phyloP scores from a whole-genome alignment of 768 basidiomycete species.

The Rubroboletus pulcherrimus region DNA sequence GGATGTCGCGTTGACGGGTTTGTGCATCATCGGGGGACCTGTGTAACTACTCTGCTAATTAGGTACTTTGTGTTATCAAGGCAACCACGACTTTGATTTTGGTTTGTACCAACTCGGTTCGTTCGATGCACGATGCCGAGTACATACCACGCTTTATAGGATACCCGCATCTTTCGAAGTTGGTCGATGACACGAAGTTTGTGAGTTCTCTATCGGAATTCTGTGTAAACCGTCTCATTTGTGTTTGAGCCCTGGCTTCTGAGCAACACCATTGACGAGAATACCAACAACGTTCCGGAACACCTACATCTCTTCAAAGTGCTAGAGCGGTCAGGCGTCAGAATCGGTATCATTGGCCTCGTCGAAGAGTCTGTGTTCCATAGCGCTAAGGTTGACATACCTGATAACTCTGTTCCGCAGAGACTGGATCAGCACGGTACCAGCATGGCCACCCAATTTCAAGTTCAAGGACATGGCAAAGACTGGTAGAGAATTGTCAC shows the following conservation, averaged over 20 bases:
- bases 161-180: conserved; percentile 59
- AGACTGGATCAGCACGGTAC: conserved; percentile 85
- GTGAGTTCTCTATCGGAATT: conserved; percentile 38
- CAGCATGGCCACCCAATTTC: conserved; percentile 83
- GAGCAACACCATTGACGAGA: conserved; percentile 77
- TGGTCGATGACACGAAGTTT: conserved; percentile 72
- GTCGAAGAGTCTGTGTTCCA: conserved; percentile 65
- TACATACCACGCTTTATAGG: conserved; percentile 33
- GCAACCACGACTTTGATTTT: conserved; percentile 93
- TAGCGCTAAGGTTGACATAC: not conserved
- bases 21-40: conserved; percentile 22
- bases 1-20: conserved; percentile 78
- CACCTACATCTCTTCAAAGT: conserved; percentile 58
- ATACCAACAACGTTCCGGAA: conserved; percentile 60
- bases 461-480: conserved; percentile 72
- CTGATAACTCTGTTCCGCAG: conserved; percentile 34
- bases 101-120: conserved; percentile 38
- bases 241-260: conserved; percentile 75
- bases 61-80: conserved; percentile 33
- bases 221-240: not conserved
- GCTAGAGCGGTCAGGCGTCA: conserved; percentile 65
- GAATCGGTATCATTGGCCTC: conserved; percentile 79
- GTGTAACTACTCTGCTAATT: conserved; percentile 3
- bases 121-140: not conserved
- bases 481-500: conserved; percentile 69